Percentiles rank a stretch among this genome's conserved stretches.
Evolutionary conservation across 441 rosid species (phyloP).

Genomic region (Euphorbia celastroides): DNA sequence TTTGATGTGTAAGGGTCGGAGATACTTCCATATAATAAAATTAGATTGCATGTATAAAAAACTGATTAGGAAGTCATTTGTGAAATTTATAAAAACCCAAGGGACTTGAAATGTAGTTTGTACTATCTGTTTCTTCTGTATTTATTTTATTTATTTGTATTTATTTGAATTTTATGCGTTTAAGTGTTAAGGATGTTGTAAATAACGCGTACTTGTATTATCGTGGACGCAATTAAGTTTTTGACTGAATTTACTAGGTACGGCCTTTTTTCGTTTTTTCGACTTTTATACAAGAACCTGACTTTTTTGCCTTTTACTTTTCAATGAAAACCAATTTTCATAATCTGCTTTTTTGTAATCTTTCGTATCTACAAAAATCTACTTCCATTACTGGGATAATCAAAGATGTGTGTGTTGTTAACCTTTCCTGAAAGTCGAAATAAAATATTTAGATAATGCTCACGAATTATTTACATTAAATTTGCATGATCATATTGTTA

Average conservation of each 20-base stretch:
- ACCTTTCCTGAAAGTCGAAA: neutral
- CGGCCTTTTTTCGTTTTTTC: constrained; percentile 6
- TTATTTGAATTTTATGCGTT: constrained; percentile 11
- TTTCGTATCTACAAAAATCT: neutral
- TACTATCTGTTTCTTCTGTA: neutral
- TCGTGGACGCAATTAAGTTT: neutral
- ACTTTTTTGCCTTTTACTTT: neutral
- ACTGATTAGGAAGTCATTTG: neutral
- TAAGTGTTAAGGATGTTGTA: constrained; percentile 3
- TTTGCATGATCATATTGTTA: neutral
- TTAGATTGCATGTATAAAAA: no score
- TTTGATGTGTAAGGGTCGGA: no score
- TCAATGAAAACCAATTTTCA: neutral
- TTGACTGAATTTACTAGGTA: constrained; percentile 26
- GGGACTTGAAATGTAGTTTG: neutral
- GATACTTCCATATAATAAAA: no score
- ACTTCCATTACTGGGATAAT: neutral
- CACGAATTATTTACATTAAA: neutral
- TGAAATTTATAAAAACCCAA: neutral
- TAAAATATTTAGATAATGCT: neutral
- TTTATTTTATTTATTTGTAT: neutral
- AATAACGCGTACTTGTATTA: constrained; percentile 7
- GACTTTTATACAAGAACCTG: neutral
- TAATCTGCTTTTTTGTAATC: neutral
- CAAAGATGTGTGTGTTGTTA: neutral